Base-by-base conservation (phyloP, 306 rosid species). In the Cyamopsis tetragonoloba region DNA sequence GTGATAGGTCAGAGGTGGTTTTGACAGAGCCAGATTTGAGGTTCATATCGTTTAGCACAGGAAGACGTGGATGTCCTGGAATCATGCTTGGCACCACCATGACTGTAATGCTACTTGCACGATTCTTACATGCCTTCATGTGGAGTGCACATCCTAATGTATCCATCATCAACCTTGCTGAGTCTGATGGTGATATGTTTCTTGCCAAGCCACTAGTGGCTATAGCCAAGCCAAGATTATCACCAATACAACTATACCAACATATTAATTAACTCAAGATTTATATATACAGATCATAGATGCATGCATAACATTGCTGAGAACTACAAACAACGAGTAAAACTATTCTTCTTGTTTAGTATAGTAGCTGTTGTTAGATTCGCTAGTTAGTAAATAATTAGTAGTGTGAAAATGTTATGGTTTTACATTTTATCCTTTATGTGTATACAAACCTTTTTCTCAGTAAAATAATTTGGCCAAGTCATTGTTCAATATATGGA, bases 11-110 rank as follows among this genome's bases (percentile, higher is more conserved):
- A 7, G 11, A 11, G 3, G 10, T 56, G 2, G 30, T 12, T 8
- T 20, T 66, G 24, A 49, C 30, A 9, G 76, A 82, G 32, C 68
- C 38, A 2, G 66, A 39, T 1, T 24, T 82, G 0, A 37, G 63
- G 11, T 51, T 82, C n/a, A 4, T 74, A 2, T 48, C 70, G 0
- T 78, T 74, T 30, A 7, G 66, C 1, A 27, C 46, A 0, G 66
- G 66, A 8, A 70, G 54, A 6, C 43, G 56, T 1, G 23, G 56
- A 3, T 70, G 57, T 14, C 31, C 64, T 0, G 66, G 23, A 4
- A 0, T 28, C 0, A 4, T 6, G 39, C 56, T 69, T 27, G 66
- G 65, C 3, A 41, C 22, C 2, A 12, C 30, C 6, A 56, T 70
- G 66, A 42, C 44, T 15, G 7, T 70, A 11, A 70, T n/a, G 23